Percentiles rank a stretch among this genome's conserved stretches.
phyloP scores from a whole-genome alignment of 306 rosid genomes.

The Lathyrus oleraceus region DNA sequence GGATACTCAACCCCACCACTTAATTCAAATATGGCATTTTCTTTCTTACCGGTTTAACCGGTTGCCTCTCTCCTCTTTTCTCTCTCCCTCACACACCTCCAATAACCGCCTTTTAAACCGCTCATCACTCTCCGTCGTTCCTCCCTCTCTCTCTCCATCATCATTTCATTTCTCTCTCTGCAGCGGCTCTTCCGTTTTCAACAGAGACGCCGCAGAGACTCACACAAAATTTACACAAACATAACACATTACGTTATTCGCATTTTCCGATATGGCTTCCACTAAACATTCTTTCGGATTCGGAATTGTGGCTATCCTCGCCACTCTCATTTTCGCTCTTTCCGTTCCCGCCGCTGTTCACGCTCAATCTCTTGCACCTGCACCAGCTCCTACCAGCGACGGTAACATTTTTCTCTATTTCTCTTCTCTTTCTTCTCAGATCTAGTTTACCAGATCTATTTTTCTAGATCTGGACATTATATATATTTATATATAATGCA shows the following conservation, averaged over 20 bases:
- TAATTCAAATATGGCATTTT: background rate
- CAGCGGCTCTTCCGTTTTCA: conserved; percentile 32
- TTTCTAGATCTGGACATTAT: conserved; percentile 12
- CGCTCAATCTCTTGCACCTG: conserved; percentile 54
- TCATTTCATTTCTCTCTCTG: conserved; percentile 32
- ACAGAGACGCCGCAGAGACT: background rate
- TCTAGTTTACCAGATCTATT: conserved; percentile 6
- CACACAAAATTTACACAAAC: background rate
- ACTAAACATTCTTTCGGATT: conserved; percentile 42
- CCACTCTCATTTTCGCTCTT: conserved; percentile 47
- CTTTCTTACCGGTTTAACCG: conserved; percentile 42
- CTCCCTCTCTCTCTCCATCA: background rate
- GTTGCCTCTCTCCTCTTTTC: conserved; percentile 41
- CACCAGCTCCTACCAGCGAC: conserved; percentile 74
- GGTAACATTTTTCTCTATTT: conserved; percentile 38
- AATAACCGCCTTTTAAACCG: conserved; percentile 26
- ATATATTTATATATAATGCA: background rate
- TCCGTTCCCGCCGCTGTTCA: conserved; percentile 51
- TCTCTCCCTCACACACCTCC: conserved; percentile 25
- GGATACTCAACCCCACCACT: background rate
- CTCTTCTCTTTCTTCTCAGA: conserved; percentile 4
- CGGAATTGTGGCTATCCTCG: conserved; percentile 45
- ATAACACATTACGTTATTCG: background rate
- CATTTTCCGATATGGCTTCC: conserved; percentile 33
- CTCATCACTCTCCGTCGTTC: conserved; percentile 21